phyloP scores from a whole-genome alignment of 495 filamentous ascomycete species.

The Lepraria neglecta region DNA sequence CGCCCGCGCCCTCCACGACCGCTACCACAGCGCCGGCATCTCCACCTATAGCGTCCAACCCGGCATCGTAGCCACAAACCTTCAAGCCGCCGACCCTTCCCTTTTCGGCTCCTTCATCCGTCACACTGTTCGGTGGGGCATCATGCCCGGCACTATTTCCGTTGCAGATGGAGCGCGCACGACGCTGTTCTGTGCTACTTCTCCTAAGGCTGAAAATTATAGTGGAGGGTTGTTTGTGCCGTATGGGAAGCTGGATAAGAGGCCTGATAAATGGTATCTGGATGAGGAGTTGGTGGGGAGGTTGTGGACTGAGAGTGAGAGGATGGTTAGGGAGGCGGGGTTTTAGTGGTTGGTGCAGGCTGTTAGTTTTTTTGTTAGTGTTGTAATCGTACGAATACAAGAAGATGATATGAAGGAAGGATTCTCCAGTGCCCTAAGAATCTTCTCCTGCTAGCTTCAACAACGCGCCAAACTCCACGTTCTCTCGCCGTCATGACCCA shows the following conservation, averaged over 20 bases:
- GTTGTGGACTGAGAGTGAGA: slow-evolving; percentile 9
- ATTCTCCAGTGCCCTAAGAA: no score
- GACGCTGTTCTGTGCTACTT: slow-evolving; percentile 20
- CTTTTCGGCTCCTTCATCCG: slow-evolving; percentile 10
- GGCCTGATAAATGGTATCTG: background rate
- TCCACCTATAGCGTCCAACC: slow-evolving; percentile 21
- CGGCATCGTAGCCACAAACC: slow-evolving; percentile 23
- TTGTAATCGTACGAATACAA: background rate
- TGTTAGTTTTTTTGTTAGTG: background rate
- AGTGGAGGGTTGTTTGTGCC: slow-evolving; percentile 2
- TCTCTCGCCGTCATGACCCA: no score
- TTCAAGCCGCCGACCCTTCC: slow-evolving; percentile 11
- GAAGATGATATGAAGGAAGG: no score
- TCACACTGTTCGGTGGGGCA: background rate
- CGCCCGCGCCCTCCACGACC: slow-evolving; percentile 18
- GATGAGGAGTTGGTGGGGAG: background rate
- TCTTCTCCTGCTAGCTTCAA: no score
- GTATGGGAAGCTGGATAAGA: background rate
- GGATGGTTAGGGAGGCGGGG: slow-evolving; percentile 6
- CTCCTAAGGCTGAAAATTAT: background rate
- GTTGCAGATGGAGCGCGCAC: slow-evolving; percentile 13
- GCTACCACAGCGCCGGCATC: slow-evolving; percentile 11
- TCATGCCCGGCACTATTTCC: slow-evolving; percentile 3
- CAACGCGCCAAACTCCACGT: no score
- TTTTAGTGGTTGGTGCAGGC: background rate